Evolutionary conservation across 768 basidiomycete genomes (phyloP), one percentile per base, ranked within the genome.

Genomic region (Tricholoma hemisulphureum): DNA sequence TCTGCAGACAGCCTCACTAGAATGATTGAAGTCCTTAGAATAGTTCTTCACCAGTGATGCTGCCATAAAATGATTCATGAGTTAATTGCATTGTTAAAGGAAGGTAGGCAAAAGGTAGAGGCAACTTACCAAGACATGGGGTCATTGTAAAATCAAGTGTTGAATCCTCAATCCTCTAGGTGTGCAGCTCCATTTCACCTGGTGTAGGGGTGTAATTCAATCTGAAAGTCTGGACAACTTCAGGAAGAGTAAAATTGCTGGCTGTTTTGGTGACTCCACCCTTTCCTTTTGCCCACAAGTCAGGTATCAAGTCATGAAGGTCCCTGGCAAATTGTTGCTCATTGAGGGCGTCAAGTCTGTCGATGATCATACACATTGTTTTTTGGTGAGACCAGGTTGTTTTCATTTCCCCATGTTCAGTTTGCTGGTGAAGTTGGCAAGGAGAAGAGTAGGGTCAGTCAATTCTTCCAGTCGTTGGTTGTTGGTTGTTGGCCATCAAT

Each of bases 331-430:
- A 4, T 24, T 24, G 46, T 26, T 48, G 21, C 46, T 48, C n/a
- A 48, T 48, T 48, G 46, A 48, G 46, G 46, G 24, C 46, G 24
- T 48, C 46, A 48, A 48, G 46, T 48, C 46, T 48, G 24, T 48
- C 43, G 43, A 45, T 48, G 26, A 48, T 48, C 46, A 28, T 48
- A 48, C 26, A 26, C 24, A 48, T 16, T 26, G 26, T 48, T 48
- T 48, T 48, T 26, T 26, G n/a, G 46, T 48, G 46, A 48, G 46
- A 48, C 46, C 46, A 48, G 46, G 26, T 24, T 26, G 46, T 48
- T 48, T 48, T 48, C 46, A 26, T 48, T 48, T 48, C 26, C 46
- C 46, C 26, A 48, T 48, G 24, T 48, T 48, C 46, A 48, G 46
- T 48, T 48, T 21, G 41, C 41, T 39, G 37, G n/a, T 39, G 37